Base-by-base conservation (phyloP, 768 basidiomycete species). In the Macrolepiota albuminosa region DNA sequence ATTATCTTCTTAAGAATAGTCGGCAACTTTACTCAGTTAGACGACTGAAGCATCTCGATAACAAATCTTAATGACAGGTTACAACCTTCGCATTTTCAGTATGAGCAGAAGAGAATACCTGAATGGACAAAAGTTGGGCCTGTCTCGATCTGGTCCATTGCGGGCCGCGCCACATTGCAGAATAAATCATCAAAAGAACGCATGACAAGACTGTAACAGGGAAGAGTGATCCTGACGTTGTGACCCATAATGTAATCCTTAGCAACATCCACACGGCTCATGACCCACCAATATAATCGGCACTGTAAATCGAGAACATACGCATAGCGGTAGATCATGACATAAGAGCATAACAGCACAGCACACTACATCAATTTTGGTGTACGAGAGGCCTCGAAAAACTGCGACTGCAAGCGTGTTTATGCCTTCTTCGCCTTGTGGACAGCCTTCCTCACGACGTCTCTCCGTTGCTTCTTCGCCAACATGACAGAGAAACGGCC, bases 401-500 rank as follows among this genome's bases (percentile, higher is more conserved):
- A 34, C 21, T 16, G 54, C 24, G 11, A 62, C 33, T 33, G 26
- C 42, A 16, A n/a, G 18, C 42, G 6, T 24, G 37, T 36, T 55
- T 57, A 80, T 66, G 80, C 81, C 76, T 81, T 81, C 64, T 69
- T 73, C 53, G 81, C 75, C 74, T 87, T 88, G 62, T 77, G 76
- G 59, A 93, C 61, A 10, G 78, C 68, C 78, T 93, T 93, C 73
- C 88, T 81, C 33, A 91, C 89, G 10, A 75, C 72, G 69, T 95
- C 93, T 65, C 91, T 78, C 72, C 94, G 80, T 71, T 82, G 79
- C 84, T 92, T 95, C 89, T 98, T 97, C 62, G 84, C 84, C 67
- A 97, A 69, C 85, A 92, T 86, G 61, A 95, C 85, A 67, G 82
- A 74, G 80, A 98, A 98, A 57, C 95, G 86, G 61, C 86, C 91